These are phyloP conservation scores for Quercus engelmannii DNA, from an alignment of 306 rosid species.

Conservation along the genomic window DNA sequence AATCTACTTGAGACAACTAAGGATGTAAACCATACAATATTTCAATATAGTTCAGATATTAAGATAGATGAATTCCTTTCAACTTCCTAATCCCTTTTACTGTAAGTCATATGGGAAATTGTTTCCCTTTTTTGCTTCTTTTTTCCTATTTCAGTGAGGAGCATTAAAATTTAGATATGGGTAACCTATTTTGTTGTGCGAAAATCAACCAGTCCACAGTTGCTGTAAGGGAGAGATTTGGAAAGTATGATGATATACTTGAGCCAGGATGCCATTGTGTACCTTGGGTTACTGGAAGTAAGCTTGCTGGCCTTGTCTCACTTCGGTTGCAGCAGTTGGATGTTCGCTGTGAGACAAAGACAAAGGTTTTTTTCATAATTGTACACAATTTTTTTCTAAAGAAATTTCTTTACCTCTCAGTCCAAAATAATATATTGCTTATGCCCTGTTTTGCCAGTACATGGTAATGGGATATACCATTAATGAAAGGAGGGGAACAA, in stretches of 20 bases:
- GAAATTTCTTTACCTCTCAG: not conserved
- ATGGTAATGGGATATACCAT: not conserved
- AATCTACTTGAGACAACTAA: not conserved
- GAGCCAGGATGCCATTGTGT: conserved; percentile 69
- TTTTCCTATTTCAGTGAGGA: not conserved
- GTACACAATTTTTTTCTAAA: not conserved
- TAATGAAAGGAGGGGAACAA: not conserved
- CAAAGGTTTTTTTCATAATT: conserved; percentile 40
- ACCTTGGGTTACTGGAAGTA: conserved; percentile 62
- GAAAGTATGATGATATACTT: conserved; percentile 47
- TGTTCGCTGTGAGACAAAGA: conserved; percentile 63
- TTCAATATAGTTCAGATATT: not conserved
- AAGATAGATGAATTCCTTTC: not conserved
- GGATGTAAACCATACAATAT: not conserved
- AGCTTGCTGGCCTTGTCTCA: conserved; percentile 49
- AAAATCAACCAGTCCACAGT: conserved; percentile 58
- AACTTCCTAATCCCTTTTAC: not conserved
- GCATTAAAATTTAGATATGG: conserved; percentile 43
- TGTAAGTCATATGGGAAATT: not conserved
- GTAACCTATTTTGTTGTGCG: conserved; percentile 49
- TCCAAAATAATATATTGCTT: not conserved
- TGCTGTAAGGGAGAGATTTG: conserved; percentile 54
- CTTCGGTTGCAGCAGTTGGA: conserved; percentile 65
- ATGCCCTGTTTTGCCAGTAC: not conserved
- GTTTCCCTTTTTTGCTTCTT: not conserved